Conservation (phyloP, 2,329 filamentous ascomycete species). For the Annulohypoxylon truncatum region DNA sequence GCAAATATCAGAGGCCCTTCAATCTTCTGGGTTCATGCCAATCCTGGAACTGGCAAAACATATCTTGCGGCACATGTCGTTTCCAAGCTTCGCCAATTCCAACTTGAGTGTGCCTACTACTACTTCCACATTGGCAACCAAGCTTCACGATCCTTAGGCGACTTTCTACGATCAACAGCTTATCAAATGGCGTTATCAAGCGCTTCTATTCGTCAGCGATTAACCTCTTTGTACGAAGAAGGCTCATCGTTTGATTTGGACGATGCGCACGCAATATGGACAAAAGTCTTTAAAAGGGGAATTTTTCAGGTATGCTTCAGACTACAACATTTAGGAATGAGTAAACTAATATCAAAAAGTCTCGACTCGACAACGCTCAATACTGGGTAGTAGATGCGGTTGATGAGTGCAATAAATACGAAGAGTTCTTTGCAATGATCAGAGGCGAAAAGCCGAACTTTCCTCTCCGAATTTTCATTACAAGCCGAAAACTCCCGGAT, state of each 20-base stretch:
- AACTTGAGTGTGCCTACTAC: slow-evolving; percentile 1
- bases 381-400: slow-evolving; percentile 7
- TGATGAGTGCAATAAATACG: slow-evolving; percentile 2
- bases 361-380: not conserved
- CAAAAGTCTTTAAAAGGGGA: not conserved
- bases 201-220: not conserved
- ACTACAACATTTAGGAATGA: not conserved
- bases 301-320: not conserved
- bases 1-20: not conserved
- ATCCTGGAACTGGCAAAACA: slow-evolving; percentile 1
- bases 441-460: not conserved
- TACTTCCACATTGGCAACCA: not conserved
- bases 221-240: not conserved
- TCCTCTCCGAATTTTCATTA: slow-evolving; percentile 7
- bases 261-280: slow-evolving; percentile 1
- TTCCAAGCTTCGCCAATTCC: not conserved
- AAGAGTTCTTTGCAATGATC: not conserved
- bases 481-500: slow-evolving; percentile 7
- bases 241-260: not conserved
- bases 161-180: not conserved
- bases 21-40: slow-evolving; percentile 1
- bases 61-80: not conserved
- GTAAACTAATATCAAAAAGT: not conserved
- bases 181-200: slow-evolving; percentile 6
- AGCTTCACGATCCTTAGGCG: not conserved